phyloP scores from a whole-genome alignment of 129 eudicot genomes.

The Flaveria ramosissima region DNA sequence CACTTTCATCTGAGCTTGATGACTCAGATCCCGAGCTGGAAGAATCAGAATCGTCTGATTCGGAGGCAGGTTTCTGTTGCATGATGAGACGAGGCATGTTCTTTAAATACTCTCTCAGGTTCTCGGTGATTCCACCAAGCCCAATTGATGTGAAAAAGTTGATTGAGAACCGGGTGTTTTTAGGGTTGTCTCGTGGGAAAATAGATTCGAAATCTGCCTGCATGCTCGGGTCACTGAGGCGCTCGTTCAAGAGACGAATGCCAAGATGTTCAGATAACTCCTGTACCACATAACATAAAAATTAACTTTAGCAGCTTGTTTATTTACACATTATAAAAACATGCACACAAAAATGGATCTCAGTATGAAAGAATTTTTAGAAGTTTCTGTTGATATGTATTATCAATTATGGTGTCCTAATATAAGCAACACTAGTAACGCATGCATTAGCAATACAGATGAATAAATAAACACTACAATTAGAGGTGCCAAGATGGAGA shows the following conservation, averaged over 20 bases:
- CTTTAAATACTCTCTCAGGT: conserved; percentile 80
- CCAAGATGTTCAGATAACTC: conserved; percentile 96
- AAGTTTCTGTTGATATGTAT: too few relatives aligned
- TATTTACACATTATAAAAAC: too few relatives aligned
- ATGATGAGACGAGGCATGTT: conserved; percentile 96
- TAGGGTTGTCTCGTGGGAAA: conserved; percentile 86
- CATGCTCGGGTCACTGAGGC: conserved; percentile 83
- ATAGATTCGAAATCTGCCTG: conserved; percentile 81
- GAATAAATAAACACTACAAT: too few relatives aligned
- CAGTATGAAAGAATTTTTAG: too few relatives aligned
- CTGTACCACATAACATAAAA: conserved; percentile 42
- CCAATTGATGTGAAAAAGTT: conserved; percentile 96
- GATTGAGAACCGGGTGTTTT: conserved; percentile 81
- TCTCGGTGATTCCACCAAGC: conserved; percentile 93
- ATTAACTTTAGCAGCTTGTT: conserved; percentile 13
- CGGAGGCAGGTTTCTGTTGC: conserved; percentile 81
- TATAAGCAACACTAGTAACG: too few relatives aligned
- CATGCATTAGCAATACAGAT: too few relatives aligned
- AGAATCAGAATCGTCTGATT: conserved; percentile 51
- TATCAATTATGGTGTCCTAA: too few relatives aligned
- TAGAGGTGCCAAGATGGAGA: too few relatives aligned
- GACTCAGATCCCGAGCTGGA: conserved; percentile 57
- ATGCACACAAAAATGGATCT: too few relatives aligned
- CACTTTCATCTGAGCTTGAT: conserved; percentile 59
- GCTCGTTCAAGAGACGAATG: conserved; percentile 79